These are phyloP conservation scores for Microsporum ferrugineum DNA, from an alignment of 2,329 filamentous ascomycete species.

Conservation along the genomic window DNA sequence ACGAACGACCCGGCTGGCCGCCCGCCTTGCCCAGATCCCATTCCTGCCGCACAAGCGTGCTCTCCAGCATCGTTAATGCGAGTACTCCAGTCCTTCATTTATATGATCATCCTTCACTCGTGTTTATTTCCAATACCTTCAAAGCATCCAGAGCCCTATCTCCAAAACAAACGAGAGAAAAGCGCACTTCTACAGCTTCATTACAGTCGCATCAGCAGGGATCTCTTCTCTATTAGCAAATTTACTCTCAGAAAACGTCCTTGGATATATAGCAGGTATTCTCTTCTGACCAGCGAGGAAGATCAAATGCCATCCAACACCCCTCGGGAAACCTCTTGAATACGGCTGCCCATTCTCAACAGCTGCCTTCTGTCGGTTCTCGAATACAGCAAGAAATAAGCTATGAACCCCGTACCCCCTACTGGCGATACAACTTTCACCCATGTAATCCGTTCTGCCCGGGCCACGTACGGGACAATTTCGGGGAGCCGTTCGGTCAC, in stretches of 20 bases:
- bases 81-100: constrained; percentile 35
- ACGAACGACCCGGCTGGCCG: constrained; percentile 63
- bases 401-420: background rate
- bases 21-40: constrained; percentile 60
- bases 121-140: no score
- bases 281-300: background rate
- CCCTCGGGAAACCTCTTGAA: background rate
- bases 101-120: no score
- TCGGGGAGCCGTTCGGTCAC: background rate
- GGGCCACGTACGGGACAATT: background rate
- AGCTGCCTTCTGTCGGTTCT: background rate
- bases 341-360: background rate
- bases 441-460: background rate
- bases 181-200: no score
- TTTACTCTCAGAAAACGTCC: no score
- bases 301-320: background rate
- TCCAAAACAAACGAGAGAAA: no score
- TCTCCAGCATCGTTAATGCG: constrained; percentile 43
- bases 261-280: no score
- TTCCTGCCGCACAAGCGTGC: constrained; percentile 58
- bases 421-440: background rate
- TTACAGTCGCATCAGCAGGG: no score
- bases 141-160: no score
- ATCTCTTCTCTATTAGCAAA: no score
- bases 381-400: background rate